A percentile compares a stretch with the other conserved stretches of the same genome.
phyloP scores from a whole-genome alignment of 768 basidiomycete genomes.

The Leucocoprinus birnbaumii region DNA sequence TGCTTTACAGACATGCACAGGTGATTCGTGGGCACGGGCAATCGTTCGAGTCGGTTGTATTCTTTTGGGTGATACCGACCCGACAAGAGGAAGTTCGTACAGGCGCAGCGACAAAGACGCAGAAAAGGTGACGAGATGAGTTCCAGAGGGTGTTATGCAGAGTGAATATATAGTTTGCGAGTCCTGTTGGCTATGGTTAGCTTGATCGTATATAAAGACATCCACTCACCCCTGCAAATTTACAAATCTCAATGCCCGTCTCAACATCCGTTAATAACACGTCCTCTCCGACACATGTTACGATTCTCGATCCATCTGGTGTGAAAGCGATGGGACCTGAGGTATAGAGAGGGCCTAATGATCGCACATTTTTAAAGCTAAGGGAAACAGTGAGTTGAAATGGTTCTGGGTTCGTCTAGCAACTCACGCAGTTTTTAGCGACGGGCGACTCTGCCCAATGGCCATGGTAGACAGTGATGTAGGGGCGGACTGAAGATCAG shows the following conservation, averaged over 20 bases:
- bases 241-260: constrained; percentile 71
- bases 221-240: constrained; percentile 75
- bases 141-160: constrained; percentile 73
- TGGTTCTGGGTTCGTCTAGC: neutral
- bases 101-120: constrained; percentile 78
- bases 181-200: constrained; percentile 49
- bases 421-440: constrained; percentile 63
- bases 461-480: constrained; percentile 24
- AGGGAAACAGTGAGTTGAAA: neutral
- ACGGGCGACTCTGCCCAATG: constrained; percentile 34
- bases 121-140: constrained; percentile 78
- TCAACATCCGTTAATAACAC: constrained; percentile 80
- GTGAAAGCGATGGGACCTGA: constrained; percentile 83
- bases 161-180: constrained; percentile 82
- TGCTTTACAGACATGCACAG: constrained; percentile 83
- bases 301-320: constrained; percentile 71
- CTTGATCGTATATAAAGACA: neutral
- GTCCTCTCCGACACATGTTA: constrained; percentile 87
- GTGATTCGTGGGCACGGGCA: constrained; percentile 87
- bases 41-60: constrained; percentile 74
- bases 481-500: constrained; percentile 1
- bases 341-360: constrained; percentile 82
- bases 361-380: constrained; percentile 75
- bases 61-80: constrained; percentile 38
- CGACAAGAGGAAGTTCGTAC: constrained; percentile 68